Percentiles rank a stretch among this genome's conserved stretches.
These are phyloP conservation scores for Mycena filopes DNA, from an alignment of 768 basidiomycete species.

Conservation along the genomic window DNA sequence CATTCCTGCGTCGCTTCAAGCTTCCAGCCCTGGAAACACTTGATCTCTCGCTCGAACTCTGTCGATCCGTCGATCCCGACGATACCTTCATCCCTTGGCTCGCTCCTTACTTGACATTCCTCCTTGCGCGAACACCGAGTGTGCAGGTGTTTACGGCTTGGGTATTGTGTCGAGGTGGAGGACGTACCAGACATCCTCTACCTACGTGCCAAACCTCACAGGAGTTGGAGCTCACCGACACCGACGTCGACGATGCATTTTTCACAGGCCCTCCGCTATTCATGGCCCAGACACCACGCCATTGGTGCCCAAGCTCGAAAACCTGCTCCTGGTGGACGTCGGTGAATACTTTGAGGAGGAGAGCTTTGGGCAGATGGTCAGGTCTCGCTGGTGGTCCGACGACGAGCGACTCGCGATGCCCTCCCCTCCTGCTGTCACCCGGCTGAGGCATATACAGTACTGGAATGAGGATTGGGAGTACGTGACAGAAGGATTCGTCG, in stretches of 20 bases:
- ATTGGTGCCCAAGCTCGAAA: slow-evolving; percentile 16
- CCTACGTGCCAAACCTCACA: background rate
- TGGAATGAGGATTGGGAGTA: background rate
- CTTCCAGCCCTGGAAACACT: slow-evolving; percentile 8
- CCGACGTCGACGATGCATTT: background rate
- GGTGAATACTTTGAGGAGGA: background rate
- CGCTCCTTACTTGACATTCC: background rate
- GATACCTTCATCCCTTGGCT: background rate
- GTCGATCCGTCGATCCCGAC: no score
- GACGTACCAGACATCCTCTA: background rate
- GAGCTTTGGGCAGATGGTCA: background rate
- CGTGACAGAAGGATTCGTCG: no score
- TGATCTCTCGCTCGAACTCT: background rate
- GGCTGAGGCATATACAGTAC: background rate
- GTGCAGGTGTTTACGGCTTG: background rate
- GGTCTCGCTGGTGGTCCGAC: slow-evolving; percentile 13
- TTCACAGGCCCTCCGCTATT: slow-evolving; percentile 1
- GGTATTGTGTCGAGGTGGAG: background rate
- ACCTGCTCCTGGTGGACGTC: background rate
- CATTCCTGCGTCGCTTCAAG: slow-evolving; percentile 10
- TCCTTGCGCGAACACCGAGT: background rate
- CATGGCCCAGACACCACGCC: background rate
- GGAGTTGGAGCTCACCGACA: background rate
- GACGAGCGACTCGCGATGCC: background rate
- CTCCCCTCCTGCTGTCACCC: background rate